Conservation (phyloP, 1,139 yeast genomes). For the Kluyveromyces sp. region DNA sequence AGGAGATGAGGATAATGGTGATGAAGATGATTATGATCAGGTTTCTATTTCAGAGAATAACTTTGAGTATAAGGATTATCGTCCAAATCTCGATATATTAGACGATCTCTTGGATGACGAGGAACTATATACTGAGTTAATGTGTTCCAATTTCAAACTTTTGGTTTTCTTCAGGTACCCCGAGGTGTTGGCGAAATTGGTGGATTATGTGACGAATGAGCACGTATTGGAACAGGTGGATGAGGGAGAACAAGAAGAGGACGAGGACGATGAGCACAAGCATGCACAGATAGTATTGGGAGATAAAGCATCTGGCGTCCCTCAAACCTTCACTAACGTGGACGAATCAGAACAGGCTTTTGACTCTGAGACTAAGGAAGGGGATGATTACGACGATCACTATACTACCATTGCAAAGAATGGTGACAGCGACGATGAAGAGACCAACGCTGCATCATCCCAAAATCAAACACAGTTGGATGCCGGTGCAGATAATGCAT, state of each 20-base stretch:
- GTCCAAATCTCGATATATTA: constrained; percentile 38
- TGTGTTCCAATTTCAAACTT: constrained; percentile 74
- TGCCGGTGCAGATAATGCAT: constrained; percentile 20
- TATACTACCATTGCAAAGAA: constrained; percentile 3
- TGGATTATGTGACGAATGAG: constrained; percentile 53
- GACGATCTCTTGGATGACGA: constrained; percentile 75
- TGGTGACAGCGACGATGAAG: constrained; percentile 38
- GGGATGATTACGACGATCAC: constrained; percentile 12
- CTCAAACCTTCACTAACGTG: constrained; percentile 7
- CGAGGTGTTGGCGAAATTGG: constrained; percentile 54
- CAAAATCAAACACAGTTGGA: constrained; percentile 13
- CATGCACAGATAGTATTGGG: no score
- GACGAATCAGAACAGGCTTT: constrained; percentile 2
- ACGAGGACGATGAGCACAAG: constrained; percentile 12
- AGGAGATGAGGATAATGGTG: constrained; percentile 10
- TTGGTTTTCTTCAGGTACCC: constrained; percentile 77
- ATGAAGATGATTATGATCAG: constrained; percentile 19
- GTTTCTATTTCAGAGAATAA: constrained; percentile 24
- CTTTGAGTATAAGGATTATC: constrained; percentile 25
- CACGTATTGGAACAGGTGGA: constrained; percentile 20
- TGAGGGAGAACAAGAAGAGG: constrained; percentile 18
- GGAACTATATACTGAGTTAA: constrained; percentile 75
- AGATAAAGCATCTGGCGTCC: no score
- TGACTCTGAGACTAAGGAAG: constrained; percentile 9
- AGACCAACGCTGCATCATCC: neutral